A percentile compares a stretch with the other conserved stretches of the same genome.
Evolutionary conservation across 192 early-diverging fungal genomes (phyloP).

Genomic region (Cetraspora pellucida): DNA sequence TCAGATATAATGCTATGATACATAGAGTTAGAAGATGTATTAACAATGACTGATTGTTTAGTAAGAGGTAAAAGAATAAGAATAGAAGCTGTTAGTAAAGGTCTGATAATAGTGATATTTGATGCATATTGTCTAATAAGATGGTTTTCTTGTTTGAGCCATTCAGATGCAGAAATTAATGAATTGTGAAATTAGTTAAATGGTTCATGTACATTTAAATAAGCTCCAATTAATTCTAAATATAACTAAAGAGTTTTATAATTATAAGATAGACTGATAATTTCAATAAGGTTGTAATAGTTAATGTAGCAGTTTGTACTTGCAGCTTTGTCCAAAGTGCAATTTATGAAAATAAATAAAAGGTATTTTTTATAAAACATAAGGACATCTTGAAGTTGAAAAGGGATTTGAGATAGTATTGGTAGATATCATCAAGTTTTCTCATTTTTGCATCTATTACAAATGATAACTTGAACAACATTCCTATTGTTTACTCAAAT

Average conservation of each 20-base stretch:
- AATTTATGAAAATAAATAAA: neutral
- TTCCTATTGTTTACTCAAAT: too few relatives aligned
- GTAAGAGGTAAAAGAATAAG: neutral
- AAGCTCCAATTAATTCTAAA: neutral
- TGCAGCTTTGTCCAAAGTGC: neutral
- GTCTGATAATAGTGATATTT: neutral
- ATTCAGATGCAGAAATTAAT: too few relatives aligned
- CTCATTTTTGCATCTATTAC: too few relatives aligned
- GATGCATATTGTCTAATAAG: neutral
- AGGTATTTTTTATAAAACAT: neutral
- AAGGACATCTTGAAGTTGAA: neutral
- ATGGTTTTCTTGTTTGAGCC: neutral
- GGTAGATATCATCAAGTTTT: neutral
- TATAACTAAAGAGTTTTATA: neutral
- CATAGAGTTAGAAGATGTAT: too few relatives aligned
- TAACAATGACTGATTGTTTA: too few relatives aligned
- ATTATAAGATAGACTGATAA: neutral
- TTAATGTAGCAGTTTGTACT: neutral
- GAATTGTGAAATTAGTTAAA: neutral
- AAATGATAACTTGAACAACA: too few relatives aligned
- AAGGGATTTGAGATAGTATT: neutral
- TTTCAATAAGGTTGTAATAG: neutral
- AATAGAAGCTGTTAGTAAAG: neutral
- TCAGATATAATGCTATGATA: neutral
- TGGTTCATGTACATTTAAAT: neutral